Percentiles rank a stretch among this genome's conserved stretches.
These are phyloP conservation scores for Chrysoporthe cubensis DNA, from an alignment of 2,329 filamentous ascomycete genomes.

Conservation along the genomic window DNA sequence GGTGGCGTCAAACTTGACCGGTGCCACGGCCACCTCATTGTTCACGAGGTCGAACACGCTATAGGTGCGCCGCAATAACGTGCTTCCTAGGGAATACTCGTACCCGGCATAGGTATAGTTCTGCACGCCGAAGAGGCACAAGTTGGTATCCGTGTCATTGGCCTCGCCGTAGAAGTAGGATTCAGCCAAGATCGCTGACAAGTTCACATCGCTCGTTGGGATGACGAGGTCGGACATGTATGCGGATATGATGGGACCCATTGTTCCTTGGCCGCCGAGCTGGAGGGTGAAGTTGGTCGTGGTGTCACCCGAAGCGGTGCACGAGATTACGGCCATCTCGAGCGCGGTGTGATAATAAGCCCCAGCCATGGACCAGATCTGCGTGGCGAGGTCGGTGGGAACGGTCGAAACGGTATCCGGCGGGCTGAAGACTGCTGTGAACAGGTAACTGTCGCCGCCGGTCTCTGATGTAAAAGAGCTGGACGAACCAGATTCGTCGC, in stretches of 20 bases:
- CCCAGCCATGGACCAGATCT: constrained; percentile 36
- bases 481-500: neutral
- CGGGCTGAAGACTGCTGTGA: constrained; percentile 30
- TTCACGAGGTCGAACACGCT: constrained; percentile 40
- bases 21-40: constrained; percentile 39
- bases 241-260: constrained; percentile 36
- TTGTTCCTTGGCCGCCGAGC: constrained; percentile 32
- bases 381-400: constrained; percentile 33
- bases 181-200: neutral
- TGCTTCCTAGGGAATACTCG: constrained; percentile 33
- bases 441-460: constrained; percentile 13
- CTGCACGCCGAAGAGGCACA: constrained; percentile 40
- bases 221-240: constrained; percentile 38
- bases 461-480: neutral
- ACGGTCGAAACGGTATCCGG: constrained; percentile 34
- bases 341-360: constrained; percentile 31
- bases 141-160: neutral
- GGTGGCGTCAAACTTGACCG: constrained; percentile 33
- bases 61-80: constrained; percentile 39
- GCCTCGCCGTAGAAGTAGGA: neutral
- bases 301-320: constrained; percentile 31
- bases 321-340: constrained; percentile 33
- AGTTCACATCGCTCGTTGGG: constrained; percentile 19
- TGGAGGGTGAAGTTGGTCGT: constrained; percentile 34
- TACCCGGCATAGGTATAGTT: constrained; percentile 27